phyloP scores from a whole-genome alignment of 257 asterid genomes.

The Handroanthus guayacan region DNA sequence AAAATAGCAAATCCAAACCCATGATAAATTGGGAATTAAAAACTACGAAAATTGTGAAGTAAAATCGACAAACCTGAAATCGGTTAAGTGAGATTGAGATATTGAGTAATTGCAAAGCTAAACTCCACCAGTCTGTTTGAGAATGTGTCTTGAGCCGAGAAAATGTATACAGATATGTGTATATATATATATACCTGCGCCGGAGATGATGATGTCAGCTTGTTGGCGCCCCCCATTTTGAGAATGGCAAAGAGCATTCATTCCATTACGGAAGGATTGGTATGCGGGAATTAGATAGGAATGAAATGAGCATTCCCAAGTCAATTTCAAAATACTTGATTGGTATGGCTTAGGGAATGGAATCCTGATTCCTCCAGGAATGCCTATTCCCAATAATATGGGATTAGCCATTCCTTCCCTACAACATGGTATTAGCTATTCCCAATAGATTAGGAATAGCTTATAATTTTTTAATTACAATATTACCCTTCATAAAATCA shows the following conservation, averaged over 20 bases:
- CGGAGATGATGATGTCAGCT: conserved; percentile 12
- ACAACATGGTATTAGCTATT: too few species aligned
- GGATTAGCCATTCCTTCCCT: too few species aligned
- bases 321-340: too few species aligned
- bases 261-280: too few species aligned
- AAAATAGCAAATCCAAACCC: neutral
- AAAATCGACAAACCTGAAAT: conserved; percentile 21
- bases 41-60: neutral
- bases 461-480: too few species aligned
- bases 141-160: neutral
- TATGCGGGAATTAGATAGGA: too few species aligned
- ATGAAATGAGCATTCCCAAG: too few species aligned
- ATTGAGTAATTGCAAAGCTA: neutral
- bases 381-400: too few species aligned
- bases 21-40: neutral
- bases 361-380: too few species aligned
- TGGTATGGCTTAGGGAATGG: too few species aligned
- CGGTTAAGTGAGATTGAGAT: neutral
- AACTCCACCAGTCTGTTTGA: neutral
- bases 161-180: neutral
- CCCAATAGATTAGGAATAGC: too few species aligned
- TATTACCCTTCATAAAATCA: too few species aligned
- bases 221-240: neutral
- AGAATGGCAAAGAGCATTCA: neutral
- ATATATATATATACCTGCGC: conserved; percentile 6